These are phyloP conservation scores for Brettanomyces naardenensis DNA, from an alignment of 805 yeast genomes.

Conservation along the genomic window DNA sequence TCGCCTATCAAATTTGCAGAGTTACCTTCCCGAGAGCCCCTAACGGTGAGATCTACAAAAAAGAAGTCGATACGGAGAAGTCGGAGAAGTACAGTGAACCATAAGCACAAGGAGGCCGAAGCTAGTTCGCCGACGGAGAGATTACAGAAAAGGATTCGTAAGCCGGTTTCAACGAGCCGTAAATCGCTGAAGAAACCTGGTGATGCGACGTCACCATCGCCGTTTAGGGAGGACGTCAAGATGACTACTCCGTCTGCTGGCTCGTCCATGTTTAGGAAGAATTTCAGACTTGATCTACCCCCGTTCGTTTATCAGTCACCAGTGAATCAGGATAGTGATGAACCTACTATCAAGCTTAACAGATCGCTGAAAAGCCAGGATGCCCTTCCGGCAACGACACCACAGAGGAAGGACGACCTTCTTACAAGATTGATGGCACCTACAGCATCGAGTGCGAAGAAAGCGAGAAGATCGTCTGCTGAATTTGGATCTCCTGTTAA, in stretches of 20 bases:
- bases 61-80: constrained; percentile 19
- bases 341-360: constrained; percentile 23
- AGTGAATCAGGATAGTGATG: constrained; percentile 15
- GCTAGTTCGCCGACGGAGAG: neutral
- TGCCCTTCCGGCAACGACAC: neutral
- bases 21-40: constrained; percentile 26
- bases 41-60: constrained; percentile 19
- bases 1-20: constrained; percentile 27
- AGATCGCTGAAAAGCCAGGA: constrained; percentile 6
- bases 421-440: constrained; percentile 19
- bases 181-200: too few relatives aligned
- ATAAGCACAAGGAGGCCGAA: neutral
- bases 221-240: constrained; percentile 13
- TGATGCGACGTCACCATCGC: constrained; percentile 12
- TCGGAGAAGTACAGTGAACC: too few relatives aligned
- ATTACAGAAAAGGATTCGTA: neutral
- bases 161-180: too few relatives aligned
- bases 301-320: constrained; percentile 13
- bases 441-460: constrained; percentile 18
- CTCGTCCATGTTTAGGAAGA: neutral
- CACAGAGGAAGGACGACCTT: constrained; percentile 2
- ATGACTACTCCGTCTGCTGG: neutral
- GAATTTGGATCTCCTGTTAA: neutral
- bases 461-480: constrained; percentile 3
- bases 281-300: constrained; percentile 15